Evolutionary conservation across 345 rosid species (phyloP).

Genomic region (Eucalyptus albens): DNA sequence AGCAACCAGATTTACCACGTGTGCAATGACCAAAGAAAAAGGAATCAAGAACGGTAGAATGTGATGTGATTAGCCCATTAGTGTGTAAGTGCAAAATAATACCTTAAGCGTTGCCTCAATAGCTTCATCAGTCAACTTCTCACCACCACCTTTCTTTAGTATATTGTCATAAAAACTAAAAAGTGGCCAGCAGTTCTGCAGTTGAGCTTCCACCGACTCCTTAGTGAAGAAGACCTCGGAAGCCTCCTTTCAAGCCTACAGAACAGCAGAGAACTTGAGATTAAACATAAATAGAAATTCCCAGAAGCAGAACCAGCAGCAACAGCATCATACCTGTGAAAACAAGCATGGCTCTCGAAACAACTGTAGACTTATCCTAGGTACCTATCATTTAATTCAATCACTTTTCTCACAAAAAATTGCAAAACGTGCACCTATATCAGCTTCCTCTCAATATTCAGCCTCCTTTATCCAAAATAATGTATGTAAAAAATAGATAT

Average conservation of each 20-base stretch:
- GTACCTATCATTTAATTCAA: conserved; percentile 72
- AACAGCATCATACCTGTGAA: conserved; percentile 33
- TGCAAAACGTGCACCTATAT: conserved; percentile 2
- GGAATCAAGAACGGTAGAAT: not conserved
- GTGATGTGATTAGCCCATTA: not conserved
- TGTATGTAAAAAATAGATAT: not conserved
- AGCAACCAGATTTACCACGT: conserved; percentile 28
- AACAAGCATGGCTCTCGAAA: conserved; percentile 60
- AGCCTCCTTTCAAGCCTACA: conserved; percentile 58
- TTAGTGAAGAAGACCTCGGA: conserved; percentile 49
- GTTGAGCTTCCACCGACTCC: conserved; percentile 49
- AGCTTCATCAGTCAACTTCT: conserved; percentile 58
- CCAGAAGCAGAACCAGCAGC: not conserved
- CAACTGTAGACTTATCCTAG: conserved; percentile 54
- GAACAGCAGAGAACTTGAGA: not conserved
- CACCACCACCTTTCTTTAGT: conserved; percentile 55
- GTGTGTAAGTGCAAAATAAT: not conserved
- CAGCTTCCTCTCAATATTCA: not conserved
- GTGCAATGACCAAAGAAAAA: not conserved
- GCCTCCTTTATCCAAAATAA: not conserved
- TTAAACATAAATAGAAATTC: not conserved
- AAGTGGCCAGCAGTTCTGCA: conserved; percentile 54
- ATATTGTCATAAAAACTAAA: conserved; percentile 27
- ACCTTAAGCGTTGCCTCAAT: conserved; percentile 58
- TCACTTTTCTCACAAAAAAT: conserved; percentile 64